phyloP scores from a whole-genome alignment of 2,329 filamentous ascomycete genomes.

The Gliomastix tumulicola region DNA sequence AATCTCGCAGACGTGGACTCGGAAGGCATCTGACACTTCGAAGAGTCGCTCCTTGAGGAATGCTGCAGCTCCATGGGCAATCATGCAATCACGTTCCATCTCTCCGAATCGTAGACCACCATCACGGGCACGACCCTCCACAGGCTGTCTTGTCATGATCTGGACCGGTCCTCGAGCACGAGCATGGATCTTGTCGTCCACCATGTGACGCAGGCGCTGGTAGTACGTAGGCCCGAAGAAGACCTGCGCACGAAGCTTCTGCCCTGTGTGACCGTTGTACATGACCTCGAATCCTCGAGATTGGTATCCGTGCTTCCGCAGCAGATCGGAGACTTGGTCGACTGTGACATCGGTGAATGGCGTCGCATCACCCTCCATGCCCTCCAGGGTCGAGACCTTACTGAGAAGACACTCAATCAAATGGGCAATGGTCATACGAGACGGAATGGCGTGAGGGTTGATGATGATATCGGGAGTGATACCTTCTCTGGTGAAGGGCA shows the following conservation, averaged over 20 bases:
- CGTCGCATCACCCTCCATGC: slow-evolving; percentile 93
- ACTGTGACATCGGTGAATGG: slow-evolving; percentile 98
- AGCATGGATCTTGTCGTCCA: slow-evolving; percentile 99
- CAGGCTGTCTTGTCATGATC: slow-evolving; percentile 93
- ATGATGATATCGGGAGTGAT: slow-evolving; percentile 95
- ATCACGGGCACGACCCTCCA: slow-evolving; percentile 96
- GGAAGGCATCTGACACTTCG: slow-evolving; percentile 95
- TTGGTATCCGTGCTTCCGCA: slow-evolving; percentile 89
- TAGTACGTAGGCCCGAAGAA: slow-evolving; percentile 99
- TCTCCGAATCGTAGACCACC: slow-evolving; percentile 99
- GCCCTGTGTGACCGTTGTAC: slow-evolving; percentile 97
- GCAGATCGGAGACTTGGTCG: slow-evolving; percentile 79
- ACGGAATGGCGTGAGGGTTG: slow-evolving; percentile 98
- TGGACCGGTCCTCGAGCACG: slow-evolving; percentile 93
- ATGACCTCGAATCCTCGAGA: slow-evolving; percentile 96
- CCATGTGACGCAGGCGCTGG: slow-evolving; percentile 97
- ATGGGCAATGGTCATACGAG: slow-evolving; percentile 99
- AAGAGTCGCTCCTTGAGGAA: slow-evolving; percentile 98
- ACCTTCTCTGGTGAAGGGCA: slow-evolving; percentile 93
- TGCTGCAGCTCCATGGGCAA: slow-evolving; percentile 93
- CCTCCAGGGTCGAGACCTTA: slow-evolving; percentile 89
- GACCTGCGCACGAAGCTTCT: slow-evolving; percentile 87
- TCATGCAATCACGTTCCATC: slow-evolving; percentile 99
- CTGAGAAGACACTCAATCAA: slow-evolving; percentile 98
- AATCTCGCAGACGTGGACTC: slow-evolving; percentile 97